Percentiles rank a stretch among this genome's conserved stretches.
These are phyloP conservation scores for Globisporangium radiosum DNA, from an alignment of 352 stramenopile genomes.

Conservation along the genomic window DNA sequence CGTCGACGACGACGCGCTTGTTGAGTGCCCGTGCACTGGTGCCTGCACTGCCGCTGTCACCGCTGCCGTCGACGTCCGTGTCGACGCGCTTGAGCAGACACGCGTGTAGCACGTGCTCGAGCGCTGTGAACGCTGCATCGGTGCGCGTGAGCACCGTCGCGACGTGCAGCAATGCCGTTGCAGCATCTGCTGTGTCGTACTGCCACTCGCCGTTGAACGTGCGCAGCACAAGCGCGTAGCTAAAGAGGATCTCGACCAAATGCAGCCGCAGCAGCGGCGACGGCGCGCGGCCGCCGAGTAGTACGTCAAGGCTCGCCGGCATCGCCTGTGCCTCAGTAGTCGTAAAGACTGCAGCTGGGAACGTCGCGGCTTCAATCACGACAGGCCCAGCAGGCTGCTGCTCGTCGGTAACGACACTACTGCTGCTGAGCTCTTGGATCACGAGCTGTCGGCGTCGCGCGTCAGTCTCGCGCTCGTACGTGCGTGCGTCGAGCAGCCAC, in stretches of 20 bases:
- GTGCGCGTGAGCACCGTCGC: constrained; percentile 36
- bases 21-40: constrained; percentile 14
- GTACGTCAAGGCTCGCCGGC: constrained; percentile 20
- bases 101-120: constrained; percentile 37
- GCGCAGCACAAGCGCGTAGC: constrained; percentile 63
- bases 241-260: constrained; percentile 61
- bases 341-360: constrained; percentile 49
- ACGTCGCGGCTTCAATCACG: constrained; percentile 26
- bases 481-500: constrained; percentile 40
- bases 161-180: constrained; percentile 34
- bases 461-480: constrained; percentile 51
- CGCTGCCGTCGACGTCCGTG: constrained; percentile 6
- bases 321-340: constrained; percentile 23
- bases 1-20: constrained; percentile 36
- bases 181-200: constrained; percentile 47
- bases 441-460: constrained; percentile 34
- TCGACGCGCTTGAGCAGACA: constrained; percentile 26
- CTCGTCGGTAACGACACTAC: constrained; percentile 1
- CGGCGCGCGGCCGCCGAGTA: constrained; percentile 25
- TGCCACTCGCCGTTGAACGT: constrained; percentile 73
- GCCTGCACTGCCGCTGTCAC: neutral
- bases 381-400: constrained; percentile 12
- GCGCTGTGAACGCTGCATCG: constrained; percentile 37
- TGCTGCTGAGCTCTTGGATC: constrained; percentile 31
- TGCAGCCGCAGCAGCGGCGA: constrained; percentile 48